Evolutionary conservation across 306 rosid species (phyloP).

Genomic region (Macrotyloma uniflorum): DNA sequence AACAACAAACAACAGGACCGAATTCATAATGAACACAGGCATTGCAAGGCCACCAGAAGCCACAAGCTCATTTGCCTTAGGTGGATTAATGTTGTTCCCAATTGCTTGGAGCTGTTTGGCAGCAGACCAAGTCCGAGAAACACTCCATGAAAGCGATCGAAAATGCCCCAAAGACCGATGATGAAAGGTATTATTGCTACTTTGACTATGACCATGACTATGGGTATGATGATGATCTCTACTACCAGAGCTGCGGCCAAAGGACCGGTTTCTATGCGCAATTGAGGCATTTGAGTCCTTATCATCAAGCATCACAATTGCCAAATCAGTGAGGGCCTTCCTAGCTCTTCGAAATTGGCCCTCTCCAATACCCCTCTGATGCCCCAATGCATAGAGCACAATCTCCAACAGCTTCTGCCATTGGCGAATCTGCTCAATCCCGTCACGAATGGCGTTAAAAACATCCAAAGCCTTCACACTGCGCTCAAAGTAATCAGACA

Average conservation of each 20-base stretch:
- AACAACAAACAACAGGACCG: constrained; percentile 70
- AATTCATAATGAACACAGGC: constrained; percentile 65
- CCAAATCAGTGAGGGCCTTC: constrained; percentile 79
- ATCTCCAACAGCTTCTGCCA: constrained; percentile 88
- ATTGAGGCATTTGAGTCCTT: constrained; percentile 58
- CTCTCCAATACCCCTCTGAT: constrained; percentile 67
- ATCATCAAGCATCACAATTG: constrained; percentile 83
- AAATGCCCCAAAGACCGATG: constrained; percentile 63
- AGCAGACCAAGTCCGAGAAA: constrained; percentile 93
- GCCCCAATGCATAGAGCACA: constrained; percentile 65
- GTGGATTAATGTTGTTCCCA: constrained; percentile 65
- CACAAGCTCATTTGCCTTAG: constrained; percentile 64
- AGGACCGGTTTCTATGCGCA: constrained; percentile 79
- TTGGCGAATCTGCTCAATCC: constrained; percentile 82
- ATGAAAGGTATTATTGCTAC: constrained; percentile 7
- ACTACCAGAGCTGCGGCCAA: constrained; percentile 56
- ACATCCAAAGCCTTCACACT: constrained; percentile 92
- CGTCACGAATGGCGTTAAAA: constrained; percentile 86
- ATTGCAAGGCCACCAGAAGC: constrained; percentile 69
- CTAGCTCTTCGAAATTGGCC: constrained; percentile 95
- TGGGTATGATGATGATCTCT: constrained; percentile 37
- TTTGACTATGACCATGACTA: not conserved
- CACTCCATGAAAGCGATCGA: constrained; percentile 92
- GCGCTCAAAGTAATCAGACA: constrained; percentile 76
- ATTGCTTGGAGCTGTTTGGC: constrained; percentile 88